phyloP scores from a whole-genome alignment of 1,139 yeast species.

The Tardiomyces depauwii region DNA sequence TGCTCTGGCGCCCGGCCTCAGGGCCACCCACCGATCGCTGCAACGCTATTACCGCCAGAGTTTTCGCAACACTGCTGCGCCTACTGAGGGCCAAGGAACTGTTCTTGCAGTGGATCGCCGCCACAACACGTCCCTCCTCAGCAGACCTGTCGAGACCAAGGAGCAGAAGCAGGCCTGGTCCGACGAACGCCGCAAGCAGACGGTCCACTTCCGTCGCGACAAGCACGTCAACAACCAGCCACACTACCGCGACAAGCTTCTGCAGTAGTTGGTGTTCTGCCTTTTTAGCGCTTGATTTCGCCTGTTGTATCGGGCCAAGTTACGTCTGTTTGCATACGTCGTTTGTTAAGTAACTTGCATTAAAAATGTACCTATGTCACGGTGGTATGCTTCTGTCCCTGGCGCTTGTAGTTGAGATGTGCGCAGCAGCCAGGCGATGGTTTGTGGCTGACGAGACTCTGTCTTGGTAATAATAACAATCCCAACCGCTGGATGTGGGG shows the following conservation, averaged over 20 bases:
- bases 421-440: no score
- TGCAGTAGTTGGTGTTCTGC: constrained; percentile 42
- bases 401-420: no score
- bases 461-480: no score
- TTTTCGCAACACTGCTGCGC: constrained; percentile 58
- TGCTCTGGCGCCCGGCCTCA: constrained; percentile 74
- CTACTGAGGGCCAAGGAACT: constrained; percentile 88
- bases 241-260: constrained; percentile 80
- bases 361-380: no score
- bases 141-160: constrained; percentile 28
- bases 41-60: constrained; percentile 81
- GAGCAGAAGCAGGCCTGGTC: constrained; percentile 71
- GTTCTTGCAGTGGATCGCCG: constrained; percentile 88
- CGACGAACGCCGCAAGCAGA: constrained; percentile 53
- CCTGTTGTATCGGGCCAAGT: no score
- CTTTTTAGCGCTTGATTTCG: no score
- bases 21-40: constrained; percentile 82
- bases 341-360: no score
- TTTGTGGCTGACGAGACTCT: no score
- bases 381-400: no score
- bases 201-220: constrained; percentile 65
- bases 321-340: no score
- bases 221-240: constrained; percentile 81
- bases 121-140: constrained; percentile 37
- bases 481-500: no score